phyloP scores from a whole-genome alignment of 2,329 filamentous ascomycete genomes.

The Seiridium unicorne region DNA sequence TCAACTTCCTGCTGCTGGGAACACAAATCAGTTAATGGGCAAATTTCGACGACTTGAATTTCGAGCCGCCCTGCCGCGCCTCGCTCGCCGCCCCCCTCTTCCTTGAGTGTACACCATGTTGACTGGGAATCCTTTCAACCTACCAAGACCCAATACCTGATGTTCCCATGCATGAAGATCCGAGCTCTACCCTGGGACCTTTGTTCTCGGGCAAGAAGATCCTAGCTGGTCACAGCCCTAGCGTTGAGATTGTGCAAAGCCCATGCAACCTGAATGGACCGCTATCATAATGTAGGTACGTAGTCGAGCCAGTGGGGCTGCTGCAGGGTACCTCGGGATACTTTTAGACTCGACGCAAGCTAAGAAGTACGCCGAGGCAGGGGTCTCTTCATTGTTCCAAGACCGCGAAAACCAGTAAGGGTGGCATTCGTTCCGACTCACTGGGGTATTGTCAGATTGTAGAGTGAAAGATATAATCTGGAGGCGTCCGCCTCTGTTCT shows the following conservation, averaged over 20 bases:
- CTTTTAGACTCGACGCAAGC: background rate
- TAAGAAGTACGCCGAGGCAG: background rate
- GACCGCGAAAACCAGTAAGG: background rate
- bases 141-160: background rate
- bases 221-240: background rate
- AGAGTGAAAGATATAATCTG: constrained; percentile 3
- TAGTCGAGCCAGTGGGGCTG: background rate
- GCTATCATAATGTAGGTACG: background rate
- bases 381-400: background rate
- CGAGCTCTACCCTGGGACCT: background rate
- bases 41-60: background rate
- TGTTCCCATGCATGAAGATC: background rate
- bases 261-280: background rate
- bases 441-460: background rate
- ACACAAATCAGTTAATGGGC: background rate
- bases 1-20: background rate
- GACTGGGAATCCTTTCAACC: background rate
- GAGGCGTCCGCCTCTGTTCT: background rate
- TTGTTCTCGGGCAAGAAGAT: background rate
- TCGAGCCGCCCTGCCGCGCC: constrained; percentile 2
- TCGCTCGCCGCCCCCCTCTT: background rate
- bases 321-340: background rate
- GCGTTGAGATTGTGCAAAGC: background rate
- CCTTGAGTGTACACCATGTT: background rate
- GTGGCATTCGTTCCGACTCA: background rate